A percentile compares a stretch with the other conserved stretches of the same genome.
Evolutionary conservation across 1,139 yeast genomes (phyloP).

Genomic region (Hansenula sp.): DNA sequence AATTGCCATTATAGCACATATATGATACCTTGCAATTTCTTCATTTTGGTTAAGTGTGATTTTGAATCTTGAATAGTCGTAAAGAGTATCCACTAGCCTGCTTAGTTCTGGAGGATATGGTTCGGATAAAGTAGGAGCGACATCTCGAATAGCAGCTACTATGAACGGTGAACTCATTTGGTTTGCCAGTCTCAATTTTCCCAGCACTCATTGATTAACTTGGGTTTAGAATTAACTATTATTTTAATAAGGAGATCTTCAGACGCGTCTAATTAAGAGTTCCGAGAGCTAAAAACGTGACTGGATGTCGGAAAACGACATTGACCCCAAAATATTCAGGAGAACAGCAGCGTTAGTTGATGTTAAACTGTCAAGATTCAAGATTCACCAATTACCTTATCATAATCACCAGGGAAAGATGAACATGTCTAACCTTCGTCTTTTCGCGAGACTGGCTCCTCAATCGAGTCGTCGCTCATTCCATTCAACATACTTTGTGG

Average conservation of each 20-base stretch:
- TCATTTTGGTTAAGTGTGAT: conserved; percentile 44
- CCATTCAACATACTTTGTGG: background rate
- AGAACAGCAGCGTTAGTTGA: too few species aligned
- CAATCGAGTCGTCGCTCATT: conserved; percentile 1
- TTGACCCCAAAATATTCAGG: too few species aligned
- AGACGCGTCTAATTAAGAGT: too few species aligned
- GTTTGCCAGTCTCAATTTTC: too few species aligned
- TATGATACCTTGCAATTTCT: conserved; percentile 61
- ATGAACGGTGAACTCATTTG: conserved; percentile 27
- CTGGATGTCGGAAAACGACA: too few species aligned
- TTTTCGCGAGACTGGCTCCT: too few species aligned
- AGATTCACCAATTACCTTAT: too few species aligned
- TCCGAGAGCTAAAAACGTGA: too few species aligned
- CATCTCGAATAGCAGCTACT: conserved; percentile 33
- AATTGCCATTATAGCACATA: conserved; percentile 60
- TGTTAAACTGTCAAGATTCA: too few species aligned
- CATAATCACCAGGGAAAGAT: background rate
- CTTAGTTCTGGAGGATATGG: conserved; percentile 45
- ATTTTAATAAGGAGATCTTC: too few species aligned
- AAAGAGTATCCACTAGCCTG: conserved; percentile 46
- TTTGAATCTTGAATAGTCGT: conserved; percentile 48
- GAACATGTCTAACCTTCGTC: background rate
- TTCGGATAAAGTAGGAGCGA: conserved; percentile 46
- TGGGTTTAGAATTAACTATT: too few species aligned
- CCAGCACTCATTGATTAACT: too few species aligned